Conservation (phyloP, 192 early-diverging fungal species). For the Backusella circina region DNA sequence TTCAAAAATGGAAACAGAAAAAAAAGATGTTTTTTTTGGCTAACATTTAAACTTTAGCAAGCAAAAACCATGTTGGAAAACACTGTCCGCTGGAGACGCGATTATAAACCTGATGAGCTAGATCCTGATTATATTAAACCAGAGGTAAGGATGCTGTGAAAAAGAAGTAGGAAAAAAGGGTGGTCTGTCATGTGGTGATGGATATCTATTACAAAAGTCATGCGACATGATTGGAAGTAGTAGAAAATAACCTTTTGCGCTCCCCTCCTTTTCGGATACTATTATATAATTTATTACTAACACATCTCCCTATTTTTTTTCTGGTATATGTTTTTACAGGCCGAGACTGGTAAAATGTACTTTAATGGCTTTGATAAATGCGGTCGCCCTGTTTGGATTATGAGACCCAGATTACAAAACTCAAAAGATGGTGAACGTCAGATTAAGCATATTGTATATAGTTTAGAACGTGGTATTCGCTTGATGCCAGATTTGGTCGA, state of each 20-base stretch:
- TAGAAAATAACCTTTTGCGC: constrained; percentile 1
- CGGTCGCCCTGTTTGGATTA: constrained; percentile 73
- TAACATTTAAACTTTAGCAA: constrained; percentile 15
- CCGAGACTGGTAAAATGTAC: constrained; percentile 79
- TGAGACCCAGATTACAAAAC: constrained; percentile 78
- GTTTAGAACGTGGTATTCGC: constrained; percentile 73
- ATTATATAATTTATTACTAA: neutral
- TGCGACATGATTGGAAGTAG: neutral
- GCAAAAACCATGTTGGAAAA: constrained; percentile 65
- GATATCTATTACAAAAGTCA: neutral
- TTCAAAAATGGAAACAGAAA: neutral
- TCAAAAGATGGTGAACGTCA: constrained; percentile 69
- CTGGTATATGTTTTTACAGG: constrained; percentile 29
- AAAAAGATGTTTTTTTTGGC: neutral
- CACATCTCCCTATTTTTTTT: neutral
- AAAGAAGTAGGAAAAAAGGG: neutral
- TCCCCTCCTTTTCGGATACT: neutral
- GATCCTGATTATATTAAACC: constrained; percentile 69
- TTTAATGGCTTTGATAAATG: constrained; percentile 78
- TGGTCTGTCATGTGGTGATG: neutral
- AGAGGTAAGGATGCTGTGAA: constrained; percentile 48
- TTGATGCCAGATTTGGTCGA: constrained; percentile 77
- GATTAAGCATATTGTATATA: constrained; percentile 79
- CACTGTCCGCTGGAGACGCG: constrained; percentile 77
- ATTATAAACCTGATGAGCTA: constrained; percentile 65